A percentile compares a stretch with the other conserved stretches of the same genome.
These are phyloP conservation scores for Posidonia oceanica DNA, from an alignment of 116 monocot species.

Conservation along the genomic window DNA sequence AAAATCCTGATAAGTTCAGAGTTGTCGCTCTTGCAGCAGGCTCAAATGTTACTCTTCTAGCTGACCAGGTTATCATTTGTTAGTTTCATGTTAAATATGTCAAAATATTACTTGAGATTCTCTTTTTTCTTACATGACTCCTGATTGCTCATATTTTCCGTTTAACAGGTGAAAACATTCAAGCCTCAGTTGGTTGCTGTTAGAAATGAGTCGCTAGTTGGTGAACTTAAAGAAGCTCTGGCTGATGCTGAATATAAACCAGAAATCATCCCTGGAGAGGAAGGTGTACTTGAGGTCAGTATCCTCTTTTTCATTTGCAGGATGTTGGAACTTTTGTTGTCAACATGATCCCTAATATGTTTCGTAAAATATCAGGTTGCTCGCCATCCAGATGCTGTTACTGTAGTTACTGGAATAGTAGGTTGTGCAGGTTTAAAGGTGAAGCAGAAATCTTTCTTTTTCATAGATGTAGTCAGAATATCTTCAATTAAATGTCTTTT, in stretches of 20 bases:
- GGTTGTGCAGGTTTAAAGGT: conserved; percentile 99
- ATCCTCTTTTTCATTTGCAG: conserved; percentile 1
- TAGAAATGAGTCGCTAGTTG: conserved; percentile 65
- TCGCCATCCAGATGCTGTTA: conserved; percentile 90
- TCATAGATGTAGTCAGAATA: background rate
- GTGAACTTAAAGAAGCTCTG: conserved; percentile 84
- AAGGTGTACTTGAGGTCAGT: conserved; percentile 83
- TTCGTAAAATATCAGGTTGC: conserved; percentile 64
- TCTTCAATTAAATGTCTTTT: background rate
- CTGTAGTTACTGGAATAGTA: conserved; percentile 97
- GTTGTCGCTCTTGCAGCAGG: conserved; percentile 96
- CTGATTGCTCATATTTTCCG: conserved; percentile 4
- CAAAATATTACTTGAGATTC: background rate
- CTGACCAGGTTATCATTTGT: conserved; percentile 58
- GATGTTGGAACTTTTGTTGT: background rate
- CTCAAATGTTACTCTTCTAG: conserved; percentile 90
- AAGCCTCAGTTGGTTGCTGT: conserved; percentile 89
- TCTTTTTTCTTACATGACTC: background rate
- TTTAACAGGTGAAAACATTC: conserved; percentile 66
- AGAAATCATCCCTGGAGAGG: conserved; percentile 89
- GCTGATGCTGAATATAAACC: conserved; percentile 72
- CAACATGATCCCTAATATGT: conserved; percentile 5
- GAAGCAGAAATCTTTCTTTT: conserved; percentile 8
- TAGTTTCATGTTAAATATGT: background rate
- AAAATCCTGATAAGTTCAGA: conserved; percentile 89